Evolutionary conservation across 148 eudicot species (phyloP), one percentile per base, ranked within the genome.

Genomic region (Nepenthes gracilis): DNA sequence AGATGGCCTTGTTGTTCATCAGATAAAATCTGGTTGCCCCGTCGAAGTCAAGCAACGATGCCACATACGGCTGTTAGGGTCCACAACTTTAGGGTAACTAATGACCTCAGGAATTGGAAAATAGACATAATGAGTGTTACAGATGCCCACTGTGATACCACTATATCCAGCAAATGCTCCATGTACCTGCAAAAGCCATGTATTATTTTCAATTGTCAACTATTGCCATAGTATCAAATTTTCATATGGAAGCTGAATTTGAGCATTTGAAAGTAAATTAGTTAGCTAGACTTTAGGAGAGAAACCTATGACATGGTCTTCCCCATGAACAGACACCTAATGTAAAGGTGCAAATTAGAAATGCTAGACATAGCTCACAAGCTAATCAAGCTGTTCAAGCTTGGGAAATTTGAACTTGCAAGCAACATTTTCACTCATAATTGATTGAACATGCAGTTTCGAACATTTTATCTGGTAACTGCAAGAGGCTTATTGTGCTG

Each of bases 131-230:
- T 94, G 99, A 54, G 99, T 89, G 68, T 94, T 94, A 74, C 97
- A 94, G 52, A 83, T 72, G 45, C 99, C 99, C 55, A 94, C 99
- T 35, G 97, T 79, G 66, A 94, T 89, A 61, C 99, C 99, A 57
- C 99, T 94, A 63, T 84, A 94, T 61, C 99, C 99, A 63, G 95
- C 99, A 75, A 94, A 94, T 73, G 99, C 99, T 64, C 99, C 99
- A 67, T 94, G 99, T 60, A 94, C 99, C 99, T 94, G 85, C 74
- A 11, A 73, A 68, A 58, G 15, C 55, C 63, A 64, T 55, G 33
- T 10, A 23, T 43, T 9, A 63, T 49, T 45, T 45, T 45, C 48
- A 49, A 11, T 10, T 5, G n/a, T 11, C 6, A 45, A 45, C 8
- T 45, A 11, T 5, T 5, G 48, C 48, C 48, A 5, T 11, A 49